Conservation (phyloP, 305 asterid genomes). For the Fraxinus latifolia region DNA sequence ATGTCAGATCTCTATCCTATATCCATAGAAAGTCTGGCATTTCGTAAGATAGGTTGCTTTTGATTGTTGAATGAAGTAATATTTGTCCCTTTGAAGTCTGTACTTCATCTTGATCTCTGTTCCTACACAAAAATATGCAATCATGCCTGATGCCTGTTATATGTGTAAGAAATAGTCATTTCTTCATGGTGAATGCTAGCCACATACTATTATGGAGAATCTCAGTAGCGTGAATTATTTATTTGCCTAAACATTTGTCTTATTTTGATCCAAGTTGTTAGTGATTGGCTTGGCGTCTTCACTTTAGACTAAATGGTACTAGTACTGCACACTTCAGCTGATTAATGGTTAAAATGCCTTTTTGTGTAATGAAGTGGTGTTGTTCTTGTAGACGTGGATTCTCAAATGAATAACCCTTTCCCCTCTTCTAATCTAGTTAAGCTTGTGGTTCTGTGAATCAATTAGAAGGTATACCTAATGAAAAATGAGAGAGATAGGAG, state of each 20-base stretch:
- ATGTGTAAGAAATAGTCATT: not conserved
- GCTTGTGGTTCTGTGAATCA: not conserved
- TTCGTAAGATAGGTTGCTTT: not conserved
- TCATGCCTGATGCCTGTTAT: not conserved
- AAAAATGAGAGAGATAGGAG: not conserved
- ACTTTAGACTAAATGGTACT: not conserved
- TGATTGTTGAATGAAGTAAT: not conserved
- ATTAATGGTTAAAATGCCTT: not conserved
- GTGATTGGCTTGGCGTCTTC: not conserved
- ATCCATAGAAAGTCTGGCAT: not conserved
- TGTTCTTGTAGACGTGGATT: not conserved
- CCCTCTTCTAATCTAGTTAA: not conserved
- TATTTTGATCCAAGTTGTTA: not conserved
- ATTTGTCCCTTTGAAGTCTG: not conserved
- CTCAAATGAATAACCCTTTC: not conserved
- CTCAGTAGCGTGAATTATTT: not conserved
- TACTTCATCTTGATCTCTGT: not conserved
- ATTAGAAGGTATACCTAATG: not conserved
- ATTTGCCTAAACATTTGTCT: not conserved
- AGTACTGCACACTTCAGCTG: not conserved
- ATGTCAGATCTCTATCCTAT: not conserved
- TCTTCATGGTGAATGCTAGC: not conserved
- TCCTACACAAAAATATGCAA: not conserved
- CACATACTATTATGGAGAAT: not conserved
- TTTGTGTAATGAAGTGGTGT: not conserved